phyloP scores from a whole-genome alignment of 148 eudicot genomes.

The Rhododendron simsii region DNA sequence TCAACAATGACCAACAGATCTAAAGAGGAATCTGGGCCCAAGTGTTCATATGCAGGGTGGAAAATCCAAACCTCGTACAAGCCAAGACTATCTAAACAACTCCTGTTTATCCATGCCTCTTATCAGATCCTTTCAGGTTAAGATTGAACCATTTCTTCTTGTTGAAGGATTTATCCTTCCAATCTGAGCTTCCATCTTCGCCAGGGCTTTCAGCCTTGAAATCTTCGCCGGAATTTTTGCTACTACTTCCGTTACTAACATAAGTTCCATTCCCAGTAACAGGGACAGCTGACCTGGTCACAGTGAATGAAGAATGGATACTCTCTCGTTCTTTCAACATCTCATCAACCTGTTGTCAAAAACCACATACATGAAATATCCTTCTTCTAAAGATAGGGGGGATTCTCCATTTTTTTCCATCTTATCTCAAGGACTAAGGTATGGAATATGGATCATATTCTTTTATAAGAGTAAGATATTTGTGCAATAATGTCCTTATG shows the following conservation, averaged over 20 bases:
- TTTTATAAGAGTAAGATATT: not conserved
- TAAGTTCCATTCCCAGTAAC: slow-evolving; percentile 16
- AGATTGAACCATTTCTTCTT: slow-evolving; percentile 92
- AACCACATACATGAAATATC: not conserved
- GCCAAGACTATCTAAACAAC: not conserved
- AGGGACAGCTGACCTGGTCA: slow-evolving; percentile 31
- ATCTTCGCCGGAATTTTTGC: slow-evolving; percentile 56
- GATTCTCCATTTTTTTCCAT: not conserved
- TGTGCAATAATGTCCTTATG: not conserved
- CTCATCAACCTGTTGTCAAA: slow-evolving; percentile 73
- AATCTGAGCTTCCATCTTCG: slow-evolving; percentile 78
- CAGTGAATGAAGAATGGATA: slow-evolving; percentile 81
- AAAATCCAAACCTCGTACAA: slow-evolving; percentile 8
- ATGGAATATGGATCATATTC: not conserved
- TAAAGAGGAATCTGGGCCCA: not conserved
- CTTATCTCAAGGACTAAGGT: not conserved
- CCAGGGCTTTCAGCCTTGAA: slow-evolving; percentile 58
- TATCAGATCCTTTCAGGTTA: slow-evolving; percentile 73
- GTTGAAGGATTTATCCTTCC: slow-evolving; percentile 66
- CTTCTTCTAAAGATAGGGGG: not conserved
- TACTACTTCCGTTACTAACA: slow-evolving; percentile 62
- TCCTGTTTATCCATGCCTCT: slow-evolving; percentile 20
- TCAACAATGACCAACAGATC: not conserved
- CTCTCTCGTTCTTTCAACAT: slow-evolving; percentile 80
- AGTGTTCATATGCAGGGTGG: not conserved